Base-by-base conservation (phyloP, 1,284 basidiomycete genomes). In the Violaceomyces palustris region DNA sequence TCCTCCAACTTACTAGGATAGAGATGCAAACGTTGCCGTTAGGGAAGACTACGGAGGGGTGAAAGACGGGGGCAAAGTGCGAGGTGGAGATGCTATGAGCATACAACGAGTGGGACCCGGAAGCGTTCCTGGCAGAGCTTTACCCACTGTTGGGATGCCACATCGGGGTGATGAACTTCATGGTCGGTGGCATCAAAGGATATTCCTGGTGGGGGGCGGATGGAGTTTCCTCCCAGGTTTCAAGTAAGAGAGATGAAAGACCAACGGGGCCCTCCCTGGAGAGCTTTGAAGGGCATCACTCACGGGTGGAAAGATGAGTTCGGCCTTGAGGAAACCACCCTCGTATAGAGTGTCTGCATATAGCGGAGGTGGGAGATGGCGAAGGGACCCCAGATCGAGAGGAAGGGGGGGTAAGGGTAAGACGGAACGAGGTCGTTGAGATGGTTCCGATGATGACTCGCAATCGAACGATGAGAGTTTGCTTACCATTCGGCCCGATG, bases 71-170 rank as follows among this genome's bases (percentile, higher is more conserved):
- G 27, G 29, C 7, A 24, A 14, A 11, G 18, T 12, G 24, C 6
- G 36, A 39, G 43, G 14, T 6, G 3, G 21, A 18, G 35, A 1
- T 21, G 33, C 4, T 9, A 21, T 28, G 18, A 15, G n/a, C 19
- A 5, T 34, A 9, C 31, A 33, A 33, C 11, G 15, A 17, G 12
- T 8, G 11, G 15, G 8, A 15, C 18, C 31, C 12, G 34, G 3
- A 10, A 4, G 7, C n/a, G n/a, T n/a, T n/a, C n/a, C n/a, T n/a
- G n/a, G n/a, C n/a, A n/a, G n/a, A n/a, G n/a, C n/a, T n/a, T n/a
- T n/a, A 45, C 58, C 32, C 32, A 93, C 92, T 88, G 75, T 96
- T 98, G 11, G 94, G 93, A 76, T 98, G 93, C 93, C 93, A 97
- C 92, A 98, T 97, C 50, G 84, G 83, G 5, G 91, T 91, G 56